Conservation (phyloP, 2,329 filamentous ascomycete species). For the Venturia carpophila region DNA sequence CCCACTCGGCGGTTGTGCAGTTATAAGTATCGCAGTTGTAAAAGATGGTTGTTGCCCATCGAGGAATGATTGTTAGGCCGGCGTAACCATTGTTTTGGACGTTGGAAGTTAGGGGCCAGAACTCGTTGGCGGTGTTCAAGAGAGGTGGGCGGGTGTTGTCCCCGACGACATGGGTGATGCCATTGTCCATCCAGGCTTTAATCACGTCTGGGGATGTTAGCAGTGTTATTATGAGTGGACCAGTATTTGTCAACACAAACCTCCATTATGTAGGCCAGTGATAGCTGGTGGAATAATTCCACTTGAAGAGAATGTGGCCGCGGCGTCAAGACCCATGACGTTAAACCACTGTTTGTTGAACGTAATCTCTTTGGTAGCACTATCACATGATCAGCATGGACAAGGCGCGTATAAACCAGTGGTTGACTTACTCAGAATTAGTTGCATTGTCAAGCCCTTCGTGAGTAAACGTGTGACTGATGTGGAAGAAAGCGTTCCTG, state of each 20-base stretch:
- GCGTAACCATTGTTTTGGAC: constrained; percentile 10
- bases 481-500: constrained; percentile 7
- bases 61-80: constrained; percentile 8
- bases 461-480: constrained; percentile 17
- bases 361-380: constrained; percentile 6
- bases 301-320: not conserved
- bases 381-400: constrained; percentile 20
- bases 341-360: constrained; percentile 12
- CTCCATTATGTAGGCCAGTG: constrained; percentile 16
- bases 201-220: constrained; percentile 10
- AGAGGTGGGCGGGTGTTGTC: constrained; percentile 14
- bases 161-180: constrained; percentile 6
- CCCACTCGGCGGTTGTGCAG: constrained; percentile 15
- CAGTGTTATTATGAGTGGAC: not conserved
- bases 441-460: constrained; percentile 9
- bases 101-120: constrained; percentile 11
- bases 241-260: not conserved
- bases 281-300: constrained; percentile 17
- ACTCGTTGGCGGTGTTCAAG: constrained; percentile 9
- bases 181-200: constrained; percentile 15
- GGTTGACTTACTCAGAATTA: constrained; percentile 20
- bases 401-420: too few species aligned
- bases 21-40: constrained; percentile 13
- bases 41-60: constrained; percentile 14
- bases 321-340: not conserved